Evolutionary conservation across 2,329 filamentous ascomycete genomes (phyloP), one percentile per base, ranked within the genome.

Genomic region (Monilinia aucupariae): DNA sequence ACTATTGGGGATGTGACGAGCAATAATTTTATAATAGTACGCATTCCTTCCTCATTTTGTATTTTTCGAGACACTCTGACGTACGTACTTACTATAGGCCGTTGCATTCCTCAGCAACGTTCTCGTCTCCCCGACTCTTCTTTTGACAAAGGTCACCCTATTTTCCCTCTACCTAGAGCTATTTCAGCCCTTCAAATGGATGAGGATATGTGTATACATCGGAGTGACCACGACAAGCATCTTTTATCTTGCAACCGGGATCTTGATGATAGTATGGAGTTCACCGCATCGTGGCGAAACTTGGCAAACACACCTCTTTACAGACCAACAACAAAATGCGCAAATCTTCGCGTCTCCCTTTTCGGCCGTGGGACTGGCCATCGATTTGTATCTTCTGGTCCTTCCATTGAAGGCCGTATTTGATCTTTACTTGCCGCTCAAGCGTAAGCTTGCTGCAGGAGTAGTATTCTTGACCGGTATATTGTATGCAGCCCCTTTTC

Each of bases 31-130:
- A 55, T 55, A 20, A 55, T 55, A 17, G 34, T 41, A 41, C 37
- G 15, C 9, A 9, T 51, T n/a, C n/a, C n/a, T n/a, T 48, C 1
- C 2, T 1, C 0, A 22, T 3, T 8, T 4, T 6, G 2, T 13
- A 7, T 7, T n/a, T 4, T 10, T 12, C 7, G 22, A 10, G 3
- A 12, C 50, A 4, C 1, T 4, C 8, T 15, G 7, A 54, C 5
- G 6, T 1, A 4, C 6, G 20, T 13, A n/a, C n/a, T n/a, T n/a
- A n/a, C n/a, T n/a, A n/a, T n/a, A 43, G 37, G 37, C 52, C 22
- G 25, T 55, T 13, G 17, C 17, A n/a, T 55, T 55, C 25, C 37
- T 55, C 17, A 55, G 52, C 10, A 43, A 30, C 10, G 17, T 39
- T 12, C 10, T 54, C 20, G 15, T 54, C 17, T 54, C 52, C 0